Percentiles rank a stretch among this genome's conserved stretches.
phyloP scores from a whole-genome alignment of 1,284 basidiomycete species.

The Cutaneotrichosporon cavernicola region DNA sequence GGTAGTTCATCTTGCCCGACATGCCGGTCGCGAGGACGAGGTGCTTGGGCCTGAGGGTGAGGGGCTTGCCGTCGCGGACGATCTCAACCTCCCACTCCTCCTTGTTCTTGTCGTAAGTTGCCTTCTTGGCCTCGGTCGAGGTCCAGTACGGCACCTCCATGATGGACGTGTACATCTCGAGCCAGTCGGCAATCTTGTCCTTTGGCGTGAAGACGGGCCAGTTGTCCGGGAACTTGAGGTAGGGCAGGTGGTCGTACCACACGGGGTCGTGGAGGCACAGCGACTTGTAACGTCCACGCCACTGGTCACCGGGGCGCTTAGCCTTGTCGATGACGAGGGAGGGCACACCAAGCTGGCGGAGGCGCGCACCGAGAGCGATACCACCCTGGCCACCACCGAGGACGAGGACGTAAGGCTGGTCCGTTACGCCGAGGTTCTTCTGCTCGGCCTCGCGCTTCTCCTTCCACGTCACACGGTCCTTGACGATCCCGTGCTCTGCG shows the following conservation, averaged over 20 bases:
- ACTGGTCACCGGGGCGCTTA: constrained; percentile 50
- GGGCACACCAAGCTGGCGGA: constrained; percentile 50
- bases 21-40: constrained; percentile 27
- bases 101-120: constrained; percentile 50
- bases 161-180: constrained; percentile 39
- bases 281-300: constrained; percentile 59
- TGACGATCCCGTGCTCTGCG: constrained; percentile 23
- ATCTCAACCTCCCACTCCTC: constrained; percentile 59
- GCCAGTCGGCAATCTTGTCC: constrained; percentile 44
- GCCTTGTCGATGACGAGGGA: constrained; percentile 51
- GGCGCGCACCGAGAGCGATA: constrained; percentile 44
- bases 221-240: constrained; percentile 48
- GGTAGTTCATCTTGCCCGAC: constrained; percentile 25
- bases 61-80: constrained; percentile 50
- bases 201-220: constrained; percentile 66
- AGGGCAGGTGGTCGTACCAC: constrained; percentile 55
- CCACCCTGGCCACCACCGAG: constrained; percentile 34
- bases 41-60: constrained; percentile 55
- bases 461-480: constrained; percentile 28
- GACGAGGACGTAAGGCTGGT: constrained; percentile 34
- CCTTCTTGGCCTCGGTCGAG: constrained; percentile 56
- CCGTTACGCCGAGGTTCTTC: constrained; percentile 16
- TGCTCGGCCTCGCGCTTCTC: constrained; percentile 38
- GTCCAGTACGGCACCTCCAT: constrained; percentile 44
- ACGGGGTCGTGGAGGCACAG: constrained; percentile 64